Evolutionary conservation across 495 filamentous ascomycete species (phyloP).

Genomic region (Talaromyces nanjingensis): DNA sequence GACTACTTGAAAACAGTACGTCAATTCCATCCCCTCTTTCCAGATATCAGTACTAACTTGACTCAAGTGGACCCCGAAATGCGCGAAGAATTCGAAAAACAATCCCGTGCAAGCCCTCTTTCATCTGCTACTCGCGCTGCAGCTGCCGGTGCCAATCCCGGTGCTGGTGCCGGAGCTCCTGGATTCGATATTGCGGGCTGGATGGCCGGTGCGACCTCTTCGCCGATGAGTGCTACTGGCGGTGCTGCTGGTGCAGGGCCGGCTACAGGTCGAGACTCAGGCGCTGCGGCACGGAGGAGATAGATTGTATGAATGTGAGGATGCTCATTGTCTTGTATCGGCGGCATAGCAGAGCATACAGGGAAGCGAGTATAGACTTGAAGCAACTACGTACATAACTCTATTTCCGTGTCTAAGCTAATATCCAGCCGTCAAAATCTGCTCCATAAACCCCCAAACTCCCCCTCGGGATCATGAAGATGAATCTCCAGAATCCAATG

Average conservation of each 20-base stretch:
- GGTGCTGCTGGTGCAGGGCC: slow-evolving; percentile 19
- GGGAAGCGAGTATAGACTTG: neutral
- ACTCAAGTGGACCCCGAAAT: slow-evolving; percentile 89
- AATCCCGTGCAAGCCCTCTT: slow-evolving; percentile 69
- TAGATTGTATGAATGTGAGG: neutral
- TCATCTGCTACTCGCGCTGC: slow-evolving; percentile 35
- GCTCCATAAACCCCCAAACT: slow-evolving; percentile 36
- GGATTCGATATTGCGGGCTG: slow-evolving; percentile 84
- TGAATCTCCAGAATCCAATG: slow-evolving; percentile 50
- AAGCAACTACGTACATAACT: neutral
- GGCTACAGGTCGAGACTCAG: slow-evolving; percentile 30
- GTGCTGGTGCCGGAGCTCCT: slow-evolving; percentile 42
- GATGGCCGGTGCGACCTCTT: slow-evolving; percentile 51
- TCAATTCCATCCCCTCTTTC: slow-evolving; percentile 13
- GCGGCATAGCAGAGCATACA: neutral
- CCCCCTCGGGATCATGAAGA: slow-evolving; percentile 29
- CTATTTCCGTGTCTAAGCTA: neutral
- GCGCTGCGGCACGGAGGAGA: slow-evolving; percentile 23
- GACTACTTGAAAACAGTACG: slow-evolving; percentile 92
- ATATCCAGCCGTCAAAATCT: slow-evolving; percentile 33
- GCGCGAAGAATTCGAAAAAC: slow-evolving; percentile 83
- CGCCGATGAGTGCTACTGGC: slow-evolving; percentile 18
- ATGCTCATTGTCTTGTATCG: neutral
- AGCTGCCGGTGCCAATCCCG: slow-evolving; percentile 27
- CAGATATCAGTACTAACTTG: slow-evolving; percentile 3